Base-by-base conservation (phyloP, 495 filamentous ascomycete species). In the Hypoxylon lenormandii region DNA sequence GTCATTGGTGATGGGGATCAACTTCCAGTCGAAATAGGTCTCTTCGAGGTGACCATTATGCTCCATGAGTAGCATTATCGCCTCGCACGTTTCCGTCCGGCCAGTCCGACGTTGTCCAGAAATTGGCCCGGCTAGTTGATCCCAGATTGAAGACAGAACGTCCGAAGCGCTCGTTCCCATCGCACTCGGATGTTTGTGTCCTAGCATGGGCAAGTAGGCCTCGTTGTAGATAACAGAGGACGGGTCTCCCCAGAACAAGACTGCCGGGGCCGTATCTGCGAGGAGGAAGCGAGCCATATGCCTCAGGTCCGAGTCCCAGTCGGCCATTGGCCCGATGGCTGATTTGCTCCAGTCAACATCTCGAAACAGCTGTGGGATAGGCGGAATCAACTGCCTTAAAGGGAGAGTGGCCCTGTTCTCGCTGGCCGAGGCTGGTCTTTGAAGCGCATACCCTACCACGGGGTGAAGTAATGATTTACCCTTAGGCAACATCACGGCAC, bases 21-120 rank as follows among this genome's bases (percentile, higher is more conserved):
- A 79, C 5, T 83, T 85, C 86, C 87, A 89, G 47, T 82, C 83
- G 60, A 89, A 85, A 48, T 88, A 89, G 0, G 81, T 83, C 77
- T 91, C 89, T 74, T 90, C 87, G 0, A 87, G 75, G 60, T 79
- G 80, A 10, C 74, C 80, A 36, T 77, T 78, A 40, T 77, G 80
- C 33, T 90, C 82, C 52, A 90, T 72, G 19, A 81, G 78, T 54
- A 81, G 72, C 6, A 70, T 62, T 54, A 76, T 80, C 55, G 74
- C 78, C 23, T 67, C 85, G 79, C 67, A 80, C 66, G 16, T 75
- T 61, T 40, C 64, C n/a, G 43, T 67, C 42, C 12, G 59, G 42
- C 55, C 73, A 50, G 54, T 75, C 64, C 30, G 60, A 33, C 61
- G 66, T 45, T 70, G 70, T 11, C 66, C 16, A 4, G 47, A 13